Conservation (phyloP, 2,329 filamentous ascomycete species). For the Corniculantispora saksenae region DNA sequence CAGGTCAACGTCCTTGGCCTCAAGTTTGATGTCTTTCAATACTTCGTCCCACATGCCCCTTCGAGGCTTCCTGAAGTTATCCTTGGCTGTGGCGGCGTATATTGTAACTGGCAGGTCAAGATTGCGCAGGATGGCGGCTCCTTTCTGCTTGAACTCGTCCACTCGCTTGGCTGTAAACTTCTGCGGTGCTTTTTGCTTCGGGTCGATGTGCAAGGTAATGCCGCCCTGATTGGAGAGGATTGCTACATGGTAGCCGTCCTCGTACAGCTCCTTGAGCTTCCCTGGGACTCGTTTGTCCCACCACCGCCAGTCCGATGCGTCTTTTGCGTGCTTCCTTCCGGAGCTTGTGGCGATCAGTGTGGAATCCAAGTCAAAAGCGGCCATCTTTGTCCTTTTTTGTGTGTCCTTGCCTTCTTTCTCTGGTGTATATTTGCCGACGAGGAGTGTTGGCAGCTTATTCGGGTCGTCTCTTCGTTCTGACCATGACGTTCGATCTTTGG, state of each 20-base stretch:
- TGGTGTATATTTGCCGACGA: slow-evolving; percentile 72
- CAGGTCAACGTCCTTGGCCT: slow-evolving; percentile 64
- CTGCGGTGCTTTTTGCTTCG: slow-evolving; percentile 67
- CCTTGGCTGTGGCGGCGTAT: slow-evolving; percentile 83
- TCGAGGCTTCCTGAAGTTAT: slow-evolving; percentile 83
- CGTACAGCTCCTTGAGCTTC: slow-evolving; percentile 66
- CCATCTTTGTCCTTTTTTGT: slow-evolving; percentile 58
- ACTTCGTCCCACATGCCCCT: slow-evolving; percentile 80
- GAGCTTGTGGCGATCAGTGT: slow-evolving; percentile 81
- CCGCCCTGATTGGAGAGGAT: slow-evolving; percentile 90
- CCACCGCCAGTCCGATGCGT: slow-evolving; percentile 88
- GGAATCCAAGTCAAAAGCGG: slow-evolving; percentile 79
- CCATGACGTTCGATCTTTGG: slow-evolving; percentile 75
- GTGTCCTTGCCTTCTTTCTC: slow-evolving; percentile 34
- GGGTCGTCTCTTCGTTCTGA: slow-evolving; percentile 58
- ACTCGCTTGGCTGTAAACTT: slow-evolving; percentile 62
- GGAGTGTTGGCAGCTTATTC: slow-evolving; percentile 57
- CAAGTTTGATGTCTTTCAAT: slow-evolving; percentile 60
- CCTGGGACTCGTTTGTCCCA: slow-evolving; percentile 74
- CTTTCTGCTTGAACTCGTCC: slow-evolving; percentile 80
- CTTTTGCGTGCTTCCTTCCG: slow-evolving; percentile 73
- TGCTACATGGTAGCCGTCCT: slow-evolving; percentile 73
- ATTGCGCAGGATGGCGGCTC: slow-evolving; percentile 65
- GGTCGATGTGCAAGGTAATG: slow-evolving; percentile 70
- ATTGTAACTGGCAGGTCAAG: slow-evolving; percentile 76